A percentile compares a stretch with the other conserved stretches of the same genome.
Evolutionary conservation across 192 early-diverging fungal genomes (phyloP).

Genomic region (Powellomyces hirtus): DNA sequence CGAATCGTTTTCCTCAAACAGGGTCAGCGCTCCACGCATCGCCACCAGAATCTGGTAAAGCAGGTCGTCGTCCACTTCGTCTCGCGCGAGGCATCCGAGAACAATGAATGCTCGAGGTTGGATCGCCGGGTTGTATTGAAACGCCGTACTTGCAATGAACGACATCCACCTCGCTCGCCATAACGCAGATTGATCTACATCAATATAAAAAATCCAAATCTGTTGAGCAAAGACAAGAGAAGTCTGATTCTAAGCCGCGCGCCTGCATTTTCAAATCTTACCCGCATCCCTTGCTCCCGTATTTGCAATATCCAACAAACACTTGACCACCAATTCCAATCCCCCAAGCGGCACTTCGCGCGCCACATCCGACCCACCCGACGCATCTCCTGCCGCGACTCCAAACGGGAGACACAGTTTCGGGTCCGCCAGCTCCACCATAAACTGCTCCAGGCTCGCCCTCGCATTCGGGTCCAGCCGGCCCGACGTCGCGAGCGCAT

Average conservation of each 20-base stretch:
- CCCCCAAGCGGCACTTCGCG: constrained; percentile 27
- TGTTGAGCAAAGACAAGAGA: neutral
- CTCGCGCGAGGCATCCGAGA: constrained; percentile 81
- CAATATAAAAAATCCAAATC: too few relatives aligned
- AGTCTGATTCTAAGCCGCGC: neutral
- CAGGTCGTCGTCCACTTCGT: constrained; percentile 89
- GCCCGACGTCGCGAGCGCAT: constrained; percentile 70
- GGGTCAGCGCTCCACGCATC: constrained; percentile 78
- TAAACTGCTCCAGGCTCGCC: constrained; percentile 54
- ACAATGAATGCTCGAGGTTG: constrained; percentile 93
- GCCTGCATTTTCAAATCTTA: too few relatives aligned
- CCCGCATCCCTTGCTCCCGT: constrained; percentile 64
- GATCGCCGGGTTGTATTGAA: constrained; percentile 90
- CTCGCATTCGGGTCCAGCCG: constrained; percentile 54
- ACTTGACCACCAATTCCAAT: constrained; percentile 58
- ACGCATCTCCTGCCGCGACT: constrained; percentile 35
- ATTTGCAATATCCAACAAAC: constrained; percentile 60
- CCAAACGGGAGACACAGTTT: constrained; percentile 82
- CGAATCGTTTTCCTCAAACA: constrained; percentile 80
- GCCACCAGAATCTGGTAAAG: constrained; percentile 92
- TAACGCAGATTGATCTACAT: constrained; percentile 70
- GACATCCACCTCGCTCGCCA: constrained; percentile 94
- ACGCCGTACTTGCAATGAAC: constrained; percentile 85
- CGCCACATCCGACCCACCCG: constrained; percentile 21
- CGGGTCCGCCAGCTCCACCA: constrained; percentile 78